These are phyloP conservation scores for Nectriaceae sp. DNA, from an alignment of 2,329 filamentous ascomycete species.

Conservation along the genomic window DNA sequence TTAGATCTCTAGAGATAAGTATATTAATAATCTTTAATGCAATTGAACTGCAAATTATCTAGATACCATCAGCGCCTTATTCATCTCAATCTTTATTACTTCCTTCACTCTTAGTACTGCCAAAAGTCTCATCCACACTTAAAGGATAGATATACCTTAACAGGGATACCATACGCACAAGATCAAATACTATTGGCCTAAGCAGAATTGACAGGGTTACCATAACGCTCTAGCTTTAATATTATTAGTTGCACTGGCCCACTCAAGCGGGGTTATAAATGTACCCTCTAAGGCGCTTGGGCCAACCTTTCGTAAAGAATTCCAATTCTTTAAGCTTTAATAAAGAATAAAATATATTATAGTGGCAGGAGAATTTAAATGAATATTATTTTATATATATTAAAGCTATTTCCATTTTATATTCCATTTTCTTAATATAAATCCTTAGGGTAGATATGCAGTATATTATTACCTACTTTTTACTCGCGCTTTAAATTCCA, in stretches of 20 bases:
- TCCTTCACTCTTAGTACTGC: no score
- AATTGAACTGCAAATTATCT: no score
- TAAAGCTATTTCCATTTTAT: not conserved
- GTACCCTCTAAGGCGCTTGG: no score
- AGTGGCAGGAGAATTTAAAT: not conserved
- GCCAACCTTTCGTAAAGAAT: not conserved
- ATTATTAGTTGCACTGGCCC: not conserved
- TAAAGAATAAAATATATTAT: not conserved
- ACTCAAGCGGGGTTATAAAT: not conserved
- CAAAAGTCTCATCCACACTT: no score
- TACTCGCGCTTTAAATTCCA: not conserved
- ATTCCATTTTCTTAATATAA: not conserved
- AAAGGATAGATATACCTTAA: no score
- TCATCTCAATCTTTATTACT: no score
- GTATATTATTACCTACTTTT: not conserved
- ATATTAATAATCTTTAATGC: no score
- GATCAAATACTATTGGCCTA: no score
- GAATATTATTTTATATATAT: not conserved
- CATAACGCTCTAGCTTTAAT: no score
- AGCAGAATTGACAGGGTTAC: no score
- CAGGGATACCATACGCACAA: not conserved
- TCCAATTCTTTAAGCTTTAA: not conserved
- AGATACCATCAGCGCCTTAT: no score
- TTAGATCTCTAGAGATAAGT: no score
- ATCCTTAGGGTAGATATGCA: not conserved